phyloP scores from a whole-genome alignment of 2,329 filamentous ascomycete genomes.

The Cladosporium austrohemisphaericum region DNA sequence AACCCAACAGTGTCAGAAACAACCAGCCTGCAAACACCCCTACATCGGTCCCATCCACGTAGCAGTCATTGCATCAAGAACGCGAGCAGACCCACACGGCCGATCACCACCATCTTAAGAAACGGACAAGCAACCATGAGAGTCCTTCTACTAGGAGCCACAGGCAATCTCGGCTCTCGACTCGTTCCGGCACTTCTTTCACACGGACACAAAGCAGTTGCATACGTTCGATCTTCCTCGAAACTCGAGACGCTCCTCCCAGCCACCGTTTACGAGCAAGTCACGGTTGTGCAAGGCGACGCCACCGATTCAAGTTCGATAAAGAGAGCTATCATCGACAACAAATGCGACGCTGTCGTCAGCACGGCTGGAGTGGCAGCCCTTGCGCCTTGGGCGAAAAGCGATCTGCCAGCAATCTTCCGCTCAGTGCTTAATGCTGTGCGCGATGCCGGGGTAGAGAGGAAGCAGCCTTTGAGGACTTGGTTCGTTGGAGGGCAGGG shows the following conservation, averaged over 20 bases:
- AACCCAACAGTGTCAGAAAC: no score
- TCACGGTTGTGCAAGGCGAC: constrained; percentile 38
- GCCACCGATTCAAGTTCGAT: constrained; percentile 36
- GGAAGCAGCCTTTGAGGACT: constrained; percentile 33
- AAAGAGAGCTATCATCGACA: constrained; percentile 35
- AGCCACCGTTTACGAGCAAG: constrained; percentile 28
- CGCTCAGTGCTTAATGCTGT: constrained; percentile 34
- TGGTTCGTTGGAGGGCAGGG: constrained; percentile 40
- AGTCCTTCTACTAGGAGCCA: constrained; percentile 21
- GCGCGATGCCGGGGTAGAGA: constrained; percentile 33
- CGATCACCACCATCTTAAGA: no score
- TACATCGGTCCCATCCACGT: no score
- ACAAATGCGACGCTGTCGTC: constrained; percentile 39
- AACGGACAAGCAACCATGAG: constrained; percentile 8
- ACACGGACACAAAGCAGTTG: constrained; percentile 36
- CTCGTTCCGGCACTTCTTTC: constrained; percentile 29
- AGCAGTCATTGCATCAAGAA: no score
- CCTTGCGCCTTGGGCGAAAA: constrained; percentile 37
- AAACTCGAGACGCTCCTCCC: constrained; percentile 39
- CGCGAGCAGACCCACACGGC: no score
- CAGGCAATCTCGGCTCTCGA: constrained; percentile 21
- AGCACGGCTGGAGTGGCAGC: constrained; percentile 39
- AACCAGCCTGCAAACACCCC: no score
- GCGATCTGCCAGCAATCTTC: constrained; percentile 37
- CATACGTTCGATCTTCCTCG: constrained; percentile 37